Percentiles rank a stretch among this genome's conserved stretches.
Evolutionary conservation across 805 yeast genomes (phyloP).

Genomic region (Yarrowia sp.): DNA sequence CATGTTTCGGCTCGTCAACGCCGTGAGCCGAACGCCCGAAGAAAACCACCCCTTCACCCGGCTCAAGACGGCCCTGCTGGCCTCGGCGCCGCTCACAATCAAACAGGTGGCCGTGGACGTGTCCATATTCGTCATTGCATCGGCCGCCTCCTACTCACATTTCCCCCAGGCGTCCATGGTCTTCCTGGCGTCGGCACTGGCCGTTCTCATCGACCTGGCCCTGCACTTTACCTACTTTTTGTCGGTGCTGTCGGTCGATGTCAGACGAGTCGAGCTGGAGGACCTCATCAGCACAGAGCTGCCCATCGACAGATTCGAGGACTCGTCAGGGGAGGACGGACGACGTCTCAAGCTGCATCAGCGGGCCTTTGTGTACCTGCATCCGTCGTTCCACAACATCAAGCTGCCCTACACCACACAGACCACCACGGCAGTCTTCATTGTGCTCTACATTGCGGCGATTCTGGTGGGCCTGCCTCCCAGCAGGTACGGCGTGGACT

Average conservation of each 20-base stretch:
- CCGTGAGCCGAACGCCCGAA: slow-evolving; percentile 54
- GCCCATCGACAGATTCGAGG: slow-evolving; percentile 19
- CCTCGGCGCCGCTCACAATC: slow-evolving; percentile 53
- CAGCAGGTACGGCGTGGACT: slow-evolving; percentile 32
- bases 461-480: slow-evolving; percentile 28
- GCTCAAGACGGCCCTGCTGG: slow-evolving; percentile 51
- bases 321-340: slow-evolving; percentile 21
- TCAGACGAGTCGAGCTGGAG: slow-evolving; percentile 65
- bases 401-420: slow-evolving; percentile 24
- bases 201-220: slow-evolving; percentile 64
- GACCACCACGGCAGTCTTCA: slow-evolving; percentile 15
- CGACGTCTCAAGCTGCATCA: slow-evolving; percentile 28
- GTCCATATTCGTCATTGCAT: slow-evolving; percentile 37
- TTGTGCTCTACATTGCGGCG: slow-evolving; percentile 31
- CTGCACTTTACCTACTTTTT: slow-evolving; percentile 70
- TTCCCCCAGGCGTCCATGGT: slow-evolving; percentile 51
- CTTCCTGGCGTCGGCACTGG: slow-evolving; percentile 56
- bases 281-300: slow-evolving; percentile 52
- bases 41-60: slow-evolving; percentile 54
- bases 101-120: slow-evolving; percentile 50
- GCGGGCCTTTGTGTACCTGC: slow-evolving; percentile 23
- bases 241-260: slow-evolving; percentile 71
- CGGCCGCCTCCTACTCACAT: slow-evolving; percentile 19
- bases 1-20: slow-evolving; percentile 55
- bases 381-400: slow-evolving; percentile 30